Evolutionary conservation across 306 rosid genomes (phyloP).

Genomic region (Dryas drummondii): DNA sequence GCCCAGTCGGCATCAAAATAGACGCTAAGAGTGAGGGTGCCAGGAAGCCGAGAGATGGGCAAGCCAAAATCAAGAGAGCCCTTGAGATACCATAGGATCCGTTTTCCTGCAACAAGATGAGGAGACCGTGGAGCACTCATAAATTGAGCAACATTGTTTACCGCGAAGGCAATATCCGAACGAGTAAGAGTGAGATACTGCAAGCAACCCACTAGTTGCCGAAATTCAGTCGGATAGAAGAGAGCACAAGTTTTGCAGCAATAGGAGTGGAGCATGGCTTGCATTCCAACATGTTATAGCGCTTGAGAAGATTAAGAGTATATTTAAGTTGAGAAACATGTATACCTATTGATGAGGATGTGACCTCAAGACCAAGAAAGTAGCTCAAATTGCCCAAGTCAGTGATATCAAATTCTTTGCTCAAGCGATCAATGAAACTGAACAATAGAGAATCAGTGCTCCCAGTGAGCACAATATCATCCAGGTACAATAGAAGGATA

Average conservation of each 20-base stretch:
- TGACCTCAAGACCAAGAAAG: neutral
- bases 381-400: neutral
- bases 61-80: neutral
- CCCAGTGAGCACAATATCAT: neutral
- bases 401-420: neutral
- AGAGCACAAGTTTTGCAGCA: neutral
- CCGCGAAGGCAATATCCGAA: neutral
- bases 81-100: neutral
- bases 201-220: neutral
- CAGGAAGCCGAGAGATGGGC: too few species aligned
- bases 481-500: neutral
- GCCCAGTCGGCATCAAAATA: too few species aligned
- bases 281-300: neutral
- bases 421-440: neutral
- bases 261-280: neutral
- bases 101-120: neutral
- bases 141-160: neutral
- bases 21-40: too few species aligned
- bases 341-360: neutral
- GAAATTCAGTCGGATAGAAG: neutral
- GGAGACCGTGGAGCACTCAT: neutral
- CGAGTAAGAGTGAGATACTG: neutral
- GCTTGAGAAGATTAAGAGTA: neutral
- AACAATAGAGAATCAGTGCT: neutral
- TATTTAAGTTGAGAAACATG: neutral